A percentile compares a stretch with the other conserved stretches of the same genome.
These are phyloP conservation scores for Cynanchum wilfordii DNA, from an alignment of 257 asterid species.

Conservation along the genomic window DNA sequence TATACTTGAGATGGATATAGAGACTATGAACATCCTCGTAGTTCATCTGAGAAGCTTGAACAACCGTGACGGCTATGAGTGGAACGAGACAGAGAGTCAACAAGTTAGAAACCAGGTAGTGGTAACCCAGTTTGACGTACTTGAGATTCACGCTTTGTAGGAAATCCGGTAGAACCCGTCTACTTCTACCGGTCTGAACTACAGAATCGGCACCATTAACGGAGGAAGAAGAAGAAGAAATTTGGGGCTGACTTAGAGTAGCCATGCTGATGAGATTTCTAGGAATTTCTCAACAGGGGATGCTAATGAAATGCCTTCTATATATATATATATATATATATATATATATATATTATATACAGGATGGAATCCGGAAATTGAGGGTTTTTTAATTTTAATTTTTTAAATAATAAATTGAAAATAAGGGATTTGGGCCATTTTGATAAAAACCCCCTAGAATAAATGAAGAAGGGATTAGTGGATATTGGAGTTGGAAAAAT, in stretches of 20 bases:
- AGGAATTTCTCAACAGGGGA: not conserved
- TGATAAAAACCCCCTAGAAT: no score
- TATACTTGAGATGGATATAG: conserved; percentile 17
- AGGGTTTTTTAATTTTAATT: no score
- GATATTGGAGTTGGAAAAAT: conserved; percentile 23
- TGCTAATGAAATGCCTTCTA: not conserved
- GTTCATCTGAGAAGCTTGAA: conserved; percentile 25
- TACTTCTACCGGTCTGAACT: not conserved
- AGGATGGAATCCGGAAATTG: no score
- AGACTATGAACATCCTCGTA: conserved; percentile 20
- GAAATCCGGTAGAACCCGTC: conserved; percentile 14
- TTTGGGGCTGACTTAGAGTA: not conserved
- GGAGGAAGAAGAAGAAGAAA: not conserved
- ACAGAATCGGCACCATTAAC: not conserved
- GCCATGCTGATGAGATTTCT: not conserved
- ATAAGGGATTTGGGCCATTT: no score
- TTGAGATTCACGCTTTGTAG: conserved; percentile 21
- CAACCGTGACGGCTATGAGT: conserved; percentile 6
- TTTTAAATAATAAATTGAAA: no score
- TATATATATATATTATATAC: not conserved
- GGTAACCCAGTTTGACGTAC: conserved; percentile 32
- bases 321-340: not conserved
- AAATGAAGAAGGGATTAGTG: not conserved
- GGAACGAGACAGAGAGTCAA: conserved; percentile 21
- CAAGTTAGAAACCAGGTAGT: conserved; percentile 26